Conservation (phyloP, 257 asterid genomes). For the Handroanthus guayacan region DNA sequence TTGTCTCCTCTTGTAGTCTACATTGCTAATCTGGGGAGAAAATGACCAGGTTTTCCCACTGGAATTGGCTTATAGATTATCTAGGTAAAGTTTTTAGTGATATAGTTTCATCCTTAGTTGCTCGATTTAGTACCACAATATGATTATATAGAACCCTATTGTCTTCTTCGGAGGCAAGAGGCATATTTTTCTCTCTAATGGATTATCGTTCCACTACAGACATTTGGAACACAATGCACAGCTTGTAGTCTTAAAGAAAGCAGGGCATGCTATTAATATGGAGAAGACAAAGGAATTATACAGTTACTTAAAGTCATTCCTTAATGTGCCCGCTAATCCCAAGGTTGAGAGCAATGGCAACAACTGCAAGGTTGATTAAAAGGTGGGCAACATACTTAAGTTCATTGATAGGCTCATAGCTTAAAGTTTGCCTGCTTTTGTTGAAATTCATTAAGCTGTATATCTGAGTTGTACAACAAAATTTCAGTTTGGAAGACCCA, state of each 20-base stretch:
- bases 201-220: constrained; percentile 41
- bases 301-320: constrained; percentile 65
- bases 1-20: constrained; percentile 53
- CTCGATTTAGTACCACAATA: constrained; percentile 4
- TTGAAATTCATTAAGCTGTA: not conserved
- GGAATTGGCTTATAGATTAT: constrained; percentile 73
- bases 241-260: constrained; percentile 67
- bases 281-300: constrained; percentile 76
- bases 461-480: constrained; percentile 18
- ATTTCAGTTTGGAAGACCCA: not conserved
- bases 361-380: constrained; percentile 52
- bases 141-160: not conserved
- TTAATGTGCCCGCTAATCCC: constrained; percentile 44
- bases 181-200: not conserved
- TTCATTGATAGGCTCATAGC: constrained; percentile 1
- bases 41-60: constrained; percentile 76
- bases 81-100: constrained; percentile 48
- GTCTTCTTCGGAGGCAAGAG: not conserved
- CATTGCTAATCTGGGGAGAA: constrained; percentile 85
- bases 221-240: constrained; percentile 70
- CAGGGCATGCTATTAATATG: constrained; percentile 83
- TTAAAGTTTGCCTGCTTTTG: constrained; percentile 1
- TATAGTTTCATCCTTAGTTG: not conserved
- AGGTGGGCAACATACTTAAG: not conserved
- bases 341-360: constrained; percentile 40